Evolutionary conservation across 2,329 filamentous ascomycete species (phyloP).

Genomic region (Alternaria dauci): DNA sequence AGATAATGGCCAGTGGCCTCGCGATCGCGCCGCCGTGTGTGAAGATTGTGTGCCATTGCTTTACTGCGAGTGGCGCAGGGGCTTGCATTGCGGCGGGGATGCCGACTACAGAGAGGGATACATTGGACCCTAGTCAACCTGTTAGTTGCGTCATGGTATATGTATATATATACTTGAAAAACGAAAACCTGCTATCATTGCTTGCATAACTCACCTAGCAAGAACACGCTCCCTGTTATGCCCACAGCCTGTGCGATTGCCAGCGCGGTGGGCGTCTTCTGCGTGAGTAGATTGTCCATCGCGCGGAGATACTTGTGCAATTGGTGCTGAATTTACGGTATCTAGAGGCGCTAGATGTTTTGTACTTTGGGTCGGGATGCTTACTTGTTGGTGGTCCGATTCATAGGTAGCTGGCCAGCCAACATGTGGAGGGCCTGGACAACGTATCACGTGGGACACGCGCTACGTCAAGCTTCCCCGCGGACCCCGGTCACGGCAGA

Average conservation of each 20-base stretch:
- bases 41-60: constrained; percentile 62
- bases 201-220: constrained; percentile 47
- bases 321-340: neutral
- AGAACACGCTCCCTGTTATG: constrained; percentile 60
- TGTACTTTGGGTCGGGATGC: neutral
- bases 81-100: constrained; percentile 64
- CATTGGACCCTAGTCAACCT: constrained; percentile 4
- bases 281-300: constrained; percentile 36
- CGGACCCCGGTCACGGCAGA: constrained; percentile 7
- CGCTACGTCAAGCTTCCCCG: constrained; percentile 11
- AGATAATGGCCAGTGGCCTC: constrained; percentile 52
- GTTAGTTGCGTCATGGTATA: neutral
- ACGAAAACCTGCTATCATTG: neutral
- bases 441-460: neutral
- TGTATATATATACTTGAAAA: neutral
- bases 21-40: constrained; percentile 52
- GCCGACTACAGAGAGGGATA: constrained; percentile 52
- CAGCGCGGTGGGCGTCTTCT: constrained; percentile 45
- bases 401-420: neutral
- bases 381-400: neutral
- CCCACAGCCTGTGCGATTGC: constrained; percentile 61
- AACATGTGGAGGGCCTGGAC: constrained; percentile 1
- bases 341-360: neutral
- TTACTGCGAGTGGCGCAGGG: constrained; percentile 63
- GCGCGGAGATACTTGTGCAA: neutral